Conservation (phyloP, 1,284 basidiomycete species). For the Cutaneotrichosporon daszewskae region DNA sequence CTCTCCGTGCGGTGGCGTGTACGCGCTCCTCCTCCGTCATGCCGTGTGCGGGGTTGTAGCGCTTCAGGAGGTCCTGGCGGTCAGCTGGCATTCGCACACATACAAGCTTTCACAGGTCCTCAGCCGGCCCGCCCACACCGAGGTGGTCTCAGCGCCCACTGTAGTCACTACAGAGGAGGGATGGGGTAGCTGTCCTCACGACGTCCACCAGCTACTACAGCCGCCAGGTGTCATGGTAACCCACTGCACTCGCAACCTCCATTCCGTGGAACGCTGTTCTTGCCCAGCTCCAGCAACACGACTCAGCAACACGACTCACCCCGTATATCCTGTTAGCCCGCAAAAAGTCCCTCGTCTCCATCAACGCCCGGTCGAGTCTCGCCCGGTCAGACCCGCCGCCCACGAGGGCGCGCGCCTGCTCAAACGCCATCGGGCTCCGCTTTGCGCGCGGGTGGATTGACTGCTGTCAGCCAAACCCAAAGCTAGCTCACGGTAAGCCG, state of each 20-base stretch:
- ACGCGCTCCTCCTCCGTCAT: constrained; percentile 72
- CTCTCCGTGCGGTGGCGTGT: constrained; percentile 73
- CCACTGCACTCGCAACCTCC: too few species aligned
- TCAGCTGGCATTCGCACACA: too few species aligned
- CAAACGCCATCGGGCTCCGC: constrained; percentile 51
- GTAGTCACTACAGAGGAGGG: too few species aligned
- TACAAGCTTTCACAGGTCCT: too few species aligned
- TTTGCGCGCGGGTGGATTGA: constrained; percentile 50
- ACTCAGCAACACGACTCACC: constrained; percentile 43
- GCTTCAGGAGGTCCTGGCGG: constrained; percentile 62
- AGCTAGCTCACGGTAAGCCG: constrained; percentile 37
- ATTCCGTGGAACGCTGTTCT: too few species aligned
- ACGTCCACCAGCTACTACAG: too few species aligned
- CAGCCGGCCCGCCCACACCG: too few species aligned
- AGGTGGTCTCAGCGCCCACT: too few species aligned
- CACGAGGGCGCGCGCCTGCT: constrained; percentile 59
- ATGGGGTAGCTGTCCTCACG: too few species aligned
- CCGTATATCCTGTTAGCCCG: constrained; percentile 60
- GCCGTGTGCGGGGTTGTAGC: constrained; percentile 79
- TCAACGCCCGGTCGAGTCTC: constrained; percentile 51
- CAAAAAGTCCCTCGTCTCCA: constrained; percentile 67
- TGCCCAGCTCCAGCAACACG: too few species aligned
- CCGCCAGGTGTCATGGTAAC: too few species aligned
- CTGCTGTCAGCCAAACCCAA: constrained; percentile 24
- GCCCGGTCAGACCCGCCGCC: constrained; percentile 11